These are phyloP conservation scores for Sclerotinia nivalis DNA, from an alignment of 2,329 filamentous ascomycete species.

Conservation along the genomic window DNA sequence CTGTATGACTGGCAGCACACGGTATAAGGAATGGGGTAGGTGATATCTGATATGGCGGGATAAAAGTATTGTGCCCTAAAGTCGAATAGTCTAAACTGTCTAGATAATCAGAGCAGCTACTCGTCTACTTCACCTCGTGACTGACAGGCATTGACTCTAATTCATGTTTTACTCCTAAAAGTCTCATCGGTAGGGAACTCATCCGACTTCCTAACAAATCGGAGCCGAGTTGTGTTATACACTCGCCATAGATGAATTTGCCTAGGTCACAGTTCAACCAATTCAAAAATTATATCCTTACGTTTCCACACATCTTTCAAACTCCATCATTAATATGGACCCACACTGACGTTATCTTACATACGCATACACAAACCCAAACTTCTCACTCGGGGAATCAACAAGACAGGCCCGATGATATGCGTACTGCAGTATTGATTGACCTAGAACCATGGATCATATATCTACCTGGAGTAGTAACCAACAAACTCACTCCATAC, in stretches of 20 bases:
- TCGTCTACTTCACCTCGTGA: background rate
- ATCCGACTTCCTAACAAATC: background rate
- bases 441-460: background rate
- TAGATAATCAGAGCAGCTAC: too few species aligned
- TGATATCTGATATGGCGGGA: background rate
- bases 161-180: background rate
- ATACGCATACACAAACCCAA: background rate
- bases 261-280: too few species aligned
- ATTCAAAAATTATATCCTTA: background rate
- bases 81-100: background rate
- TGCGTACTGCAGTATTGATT: background rate
- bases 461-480: background rate
- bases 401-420: background rate
- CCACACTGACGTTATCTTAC: conserved; percentile 16
- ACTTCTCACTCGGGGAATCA: background rate
- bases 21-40: background rate
- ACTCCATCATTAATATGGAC: background rate
- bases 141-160: background rate
- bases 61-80: background rate
- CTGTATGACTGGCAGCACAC: conserved; percentile 4
- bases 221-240: too few species aligned
- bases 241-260: too few species aligned
- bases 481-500: background rate
- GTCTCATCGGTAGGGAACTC: background rate
- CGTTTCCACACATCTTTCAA: background rate